These are phyloP conservation scores for Cyclocybe aegerita DNA, from an alignment of 768 basidiomycete species.

Conservation along the genomic window DNA sequence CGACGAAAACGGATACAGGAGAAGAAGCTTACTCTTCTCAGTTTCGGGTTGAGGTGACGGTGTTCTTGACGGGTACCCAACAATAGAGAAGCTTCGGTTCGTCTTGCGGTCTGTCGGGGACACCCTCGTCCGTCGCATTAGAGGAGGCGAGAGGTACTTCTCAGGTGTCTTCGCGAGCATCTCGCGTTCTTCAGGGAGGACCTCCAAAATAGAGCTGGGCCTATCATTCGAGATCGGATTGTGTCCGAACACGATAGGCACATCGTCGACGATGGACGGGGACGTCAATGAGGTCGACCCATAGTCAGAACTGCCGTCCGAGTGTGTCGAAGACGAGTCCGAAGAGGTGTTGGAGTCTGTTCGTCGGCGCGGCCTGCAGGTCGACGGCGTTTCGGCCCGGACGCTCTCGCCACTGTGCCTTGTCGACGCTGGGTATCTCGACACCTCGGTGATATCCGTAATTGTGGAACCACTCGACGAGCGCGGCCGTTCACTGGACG, in stretches of 20 bases:
- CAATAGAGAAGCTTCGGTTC: slow-evolving; percentile 26
- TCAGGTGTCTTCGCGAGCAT: slow-evolving; percentile 26
- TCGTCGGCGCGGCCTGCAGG: slow-evolving; percentile 27
- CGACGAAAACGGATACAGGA: not conserved
- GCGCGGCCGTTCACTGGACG: too few species aligned
- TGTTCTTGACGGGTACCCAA: slow-evolving; percentile 14
- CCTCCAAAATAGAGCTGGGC: slow-evolving; percentile 36
- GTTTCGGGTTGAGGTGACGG: too few species aligned
- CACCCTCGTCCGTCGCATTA: slow-evolving; percentile 13
- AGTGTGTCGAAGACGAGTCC: slow-evolving; percentile 40
- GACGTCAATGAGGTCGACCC: slow-evolving; percentile 23
- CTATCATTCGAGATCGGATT: slow-evolving; percentile 36
- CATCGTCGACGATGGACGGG: slow-evolving; percentile 38
- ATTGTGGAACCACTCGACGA: slow-evolving; percentile 6
- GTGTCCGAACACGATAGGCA: slow-evolving; percentile 40
- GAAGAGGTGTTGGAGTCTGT: slow-evolving; percentile 42
- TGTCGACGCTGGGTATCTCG: slow-evolving; percentile 12
- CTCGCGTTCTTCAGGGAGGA: slow-evolving; percentile 54
- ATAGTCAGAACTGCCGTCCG: slow-evolving; percentile 34
- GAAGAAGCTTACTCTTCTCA: not conserved
- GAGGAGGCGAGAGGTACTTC: slow-evolving; percentile 13
- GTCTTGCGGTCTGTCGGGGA: slow-evolving; percentile 21
- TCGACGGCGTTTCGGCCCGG: slow-evolving; percentile 7
- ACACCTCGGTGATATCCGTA: slow-evolving; percentile 16
- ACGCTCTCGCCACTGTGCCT: slow-evolving; percentile 16